Base-by-base conservation (phyloP, 805 yeast species). In the Cyberlindnera petersonii region DNA sequence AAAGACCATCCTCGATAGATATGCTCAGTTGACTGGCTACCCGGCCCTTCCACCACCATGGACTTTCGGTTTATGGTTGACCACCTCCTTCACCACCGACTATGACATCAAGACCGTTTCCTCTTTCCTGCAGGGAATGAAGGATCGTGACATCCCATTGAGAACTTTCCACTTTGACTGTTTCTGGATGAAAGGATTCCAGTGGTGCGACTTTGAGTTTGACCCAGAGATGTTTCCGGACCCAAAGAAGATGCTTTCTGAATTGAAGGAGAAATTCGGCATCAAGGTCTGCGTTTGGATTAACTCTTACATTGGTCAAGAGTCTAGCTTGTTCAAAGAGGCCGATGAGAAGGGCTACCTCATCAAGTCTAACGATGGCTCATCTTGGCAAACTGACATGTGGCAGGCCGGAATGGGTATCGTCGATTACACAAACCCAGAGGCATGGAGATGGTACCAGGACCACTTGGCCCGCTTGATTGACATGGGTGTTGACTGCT, bases 201-300 rank as follows among this genome's bases (percentile, higher is more conserved):
- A 47, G 32, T 49, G 54, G 54, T 49, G 54, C 42, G 54, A 49
- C 39, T 49, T 47, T 33, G 49, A 47, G 32, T 49, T 47, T 24
- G 54, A 47, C 35, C 43, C 48, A 13, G 54, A 48, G 4, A 45
- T 42, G 41, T 49, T 49, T 44, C 52, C 51, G 26, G 46, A 49
- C 20, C 54, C 54, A 15, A 33, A 33, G 29, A 24, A 38, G 26
- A 43, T 47, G 47, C 37, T 66, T 14, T 53, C 58, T 24, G 61
- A 62, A 33, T 42, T 66, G 40, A 60, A 61, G 38, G 57, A 59
- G 38, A 63, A 62, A 34, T 66, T 58, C 32, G 69, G 68, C 33
- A 52, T 62, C 18, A 65, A 64, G 8, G 53, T 66, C 15, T 47
- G 54, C 40, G 51, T 49, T 17, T 49, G 54, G 54, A 47, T 49